Evolutionary conservation across 768 basidiomycete genomes (phyloP), one percentile per base, ranked within the genome.

Genomic region (Leccinum imitatum): DNA sequence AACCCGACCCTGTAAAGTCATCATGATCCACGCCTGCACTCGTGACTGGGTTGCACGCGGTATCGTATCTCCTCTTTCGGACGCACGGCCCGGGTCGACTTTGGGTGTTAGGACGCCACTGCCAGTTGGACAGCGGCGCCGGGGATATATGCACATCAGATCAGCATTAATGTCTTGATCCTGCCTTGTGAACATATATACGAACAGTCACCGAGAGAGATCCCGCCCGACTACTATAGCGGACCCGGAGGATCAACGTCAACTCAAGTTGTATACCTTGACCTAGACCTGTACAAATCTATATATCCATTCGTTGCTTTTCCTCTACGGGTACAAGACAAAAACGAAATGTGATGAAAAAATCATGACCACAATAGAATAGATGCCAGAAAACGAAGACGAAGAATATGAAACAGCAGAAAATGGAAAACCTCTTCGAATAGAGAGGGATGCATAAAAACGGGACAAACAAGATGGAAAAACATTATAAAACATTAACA

Each of bases 281-380:
- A 44, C n/a, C 41, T 44, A 19, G n/a, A 19, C 44, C 19, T 41
- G n/a, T 46, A 46, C 44, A 46, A 46, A 23, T 48, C 47, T 48
- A 21, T 48, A 48, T 48, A 48, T 48, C 47, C 47, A 3, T 48
- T 48, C 13, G n/a, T 7, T 48, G 41, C 46, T 30, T 46, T 39
- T 27, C 50, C 15, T 54, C 57, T 61, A 54, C 6, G 30, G 44
- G 53, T 66, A 67, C 65, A 48, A 23, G 47, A 25, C 47, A 23
- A 48, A 48, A 25, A 48, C 44, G 44, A 46, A 46, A 6, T 46
- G 19, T 46, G 19, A 44, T 44, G 17, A 19, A 19, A 44, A 5
- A 46, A 27, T 46, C 44, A 6, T 46, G n/a, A 19, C 5, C 44
- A 46, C 44, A 48, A 48, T 48, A 48, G 47, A 48, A 21, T 48